Percentiles rank a stretch among this genome's conserved stretches.
phyloP scores from a whole-genome alignment of 148 eudicot species.

The Cornus florida region DNA sequence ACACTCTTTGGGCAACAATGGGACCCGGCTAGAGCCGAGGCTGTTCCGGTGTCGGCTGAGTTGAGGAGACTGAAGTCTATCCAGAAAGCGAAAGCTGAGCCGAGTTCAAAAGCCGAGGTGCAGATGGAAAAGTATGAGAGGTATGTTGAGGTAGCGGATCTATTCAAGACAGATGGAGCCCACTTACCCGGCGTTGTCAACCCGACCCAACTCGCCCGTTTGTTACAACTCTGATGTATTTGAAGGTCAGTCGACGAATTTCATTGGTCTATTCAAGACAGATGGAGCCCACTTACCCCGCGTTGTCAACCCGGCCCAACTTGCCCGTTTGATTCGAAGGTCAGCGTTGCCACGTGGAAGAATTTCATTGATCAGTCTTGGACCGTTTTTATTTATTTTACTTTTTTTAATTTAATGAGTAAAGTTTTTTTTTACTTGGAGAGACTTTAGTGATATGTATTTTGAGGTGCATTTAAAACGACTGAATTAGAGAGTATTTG shows the following conservation, averaged over 20 bases:
- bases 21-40: conserved; percentile 44
- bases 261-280: conserved; percentile 33
- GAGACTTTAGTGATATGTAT: no score
- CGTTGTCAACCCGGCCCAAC: conserved; percentile 53
- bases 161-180: conserved; percentile 43
- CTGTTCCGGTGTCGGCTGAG: conserved; percentile 20
- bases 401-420: not conserved
- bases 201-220: conserved; percentile 48
- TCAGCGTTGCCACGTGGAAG: not conserved
- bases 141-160: conserved; percentile 39
- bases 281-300: conserved; percentile 46
- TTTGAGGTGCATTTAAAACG: no score
- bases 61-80: conserved; percentile 7
- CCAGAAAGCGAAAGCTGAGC: conserved; percentile 6
- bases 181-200: conserved; percentile 48
- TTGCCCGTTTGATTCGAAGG: conserved; percentile 16
- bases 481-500: no score
- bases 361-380: conserved; percentile 2
- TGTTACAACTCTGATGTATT: conserved; percentile 27
- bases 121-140: conserved; percentile 16
- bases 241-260: not conserved
- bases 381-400: not conserved
- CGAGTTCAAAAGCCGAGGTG: conserved; percentile 14
- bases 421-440: no score
- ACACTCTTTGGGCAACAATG: conserved; percentile 45